These are phyloP conservation scores for Metschnikowia dekortorum DNA, from an alignment of 805 yeast genomes.

Conservation along the genomic window DNA sequence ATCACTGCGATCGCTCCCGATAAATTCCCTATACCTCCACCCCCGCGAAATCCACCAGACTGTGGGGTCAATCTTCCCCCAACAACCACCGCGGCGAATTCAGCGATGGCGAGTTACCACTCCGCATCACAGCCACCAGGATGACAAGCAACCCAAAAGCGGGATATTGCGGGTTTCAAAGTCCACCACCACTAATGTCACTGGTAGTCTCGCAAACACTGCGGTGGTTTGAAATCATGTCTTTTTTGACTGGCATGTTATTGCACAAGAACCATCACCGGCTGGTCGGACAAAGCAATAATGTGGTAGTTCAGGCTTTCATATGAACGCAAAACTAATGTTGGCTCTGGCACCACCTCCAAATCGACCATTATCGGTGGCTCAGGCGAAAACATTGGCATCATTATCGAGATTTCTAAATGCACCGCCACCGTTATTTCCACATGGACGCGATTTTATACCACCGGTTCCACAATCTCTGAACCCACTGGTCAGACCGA, in stretches of 20 bases:
- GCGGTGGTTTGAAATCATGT: constrained; percentile 11
- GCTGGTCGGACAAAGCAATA: constrained; percentile 5
- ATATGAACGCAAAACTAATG: not conserved
- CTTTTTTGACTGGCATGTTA: constrained; percentile 6
- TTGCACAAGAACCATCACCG: constrained; percentile 6
- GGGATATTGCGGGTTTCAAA: too few species aligned
- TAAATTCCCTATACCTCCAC: too few species aligned
- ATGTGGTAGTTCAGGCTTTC: constrained; percentile 12
- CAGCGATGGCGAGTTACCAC: too few species aligned
- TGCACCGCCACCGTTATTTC: not conserved
- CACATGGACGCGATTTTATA: too few species aligned
- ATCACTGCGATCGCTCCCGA: too few species aligned
- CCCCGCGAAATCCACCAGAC: too few species aligned
- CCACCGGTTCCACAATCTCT: too few species aligned
- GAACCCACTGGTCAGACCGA: too few species aligned
- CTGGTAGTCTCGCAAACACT: not conserved
- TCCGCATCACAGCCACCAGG: too few species aligned
- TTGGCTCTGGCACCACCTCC: not conserved
- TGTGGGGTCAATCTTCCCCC: too few species aligned
- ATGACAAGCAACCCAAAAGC: too few species aligned
- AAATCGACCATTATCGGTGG: constrained; percentile 4
- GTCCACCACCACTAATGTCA: not conserved
- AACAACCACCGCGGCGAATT: too few species aligned
- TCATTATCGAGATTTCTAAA: constrained; percentile 9
- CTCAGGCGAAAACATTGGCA: constrained; percentile 5